phyloP scores from a whole-genome alignment of 208 protist genomes.

The Acanthamoeba triangularis region DNA sequence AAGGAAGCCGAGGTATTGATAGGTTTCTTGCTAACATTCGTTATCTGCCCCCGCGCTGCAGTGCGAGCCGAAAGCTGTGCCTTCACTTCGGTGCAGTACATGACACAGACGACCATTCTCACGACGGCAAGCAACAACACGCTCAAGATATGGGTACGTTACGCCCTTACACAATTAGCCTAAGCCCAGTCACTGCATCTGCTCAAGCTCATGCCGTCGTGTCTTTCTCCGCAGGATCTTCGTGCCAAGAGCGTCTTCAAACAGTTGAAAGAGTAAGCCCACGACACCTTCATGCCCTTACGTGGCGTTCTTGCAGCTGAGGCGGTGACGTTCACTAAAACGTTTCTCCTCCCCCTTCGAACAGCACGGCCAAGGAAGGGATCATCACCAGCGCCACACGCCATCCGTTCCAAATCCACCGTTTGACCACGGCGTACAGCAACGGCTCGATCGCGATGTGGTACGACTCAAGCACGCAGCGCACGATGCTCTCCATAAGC shows the following conservation, averaged over 20 bases:
- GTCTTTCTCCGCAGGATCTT: background rate
- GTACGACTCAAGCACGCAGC: background rate
- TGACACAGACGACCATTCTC: constrained; percentile 1
- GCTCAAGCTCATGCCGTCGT: background rate
- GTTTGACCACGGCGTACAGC: constrained; percentile 34
- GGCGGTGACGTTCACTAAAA: background rate
- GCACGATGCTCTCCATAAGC: too few relatives aligned
- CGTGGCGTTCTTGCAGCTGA: background rate
- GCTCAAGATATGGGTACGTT: constrained; percentile 19
- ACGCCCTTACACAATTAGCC: too few relatives aligned
- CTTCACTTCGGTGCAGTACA: constrained; percentile 17
- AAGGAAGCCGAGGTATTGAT: too few relatives aligned
- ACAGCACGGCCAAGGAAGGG: background rate
- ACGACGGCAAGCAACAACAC: constrained; percentile 42
- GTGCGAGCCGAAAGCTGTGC: constrained; percentile 21
- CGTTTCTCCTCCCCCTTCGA: background rate
- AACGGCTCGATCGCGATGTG: background rate
- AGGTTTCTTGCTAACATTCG: too few relatives aligned
- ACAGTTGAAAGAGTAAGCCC: background rate
- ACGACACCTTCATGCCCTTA: background rate
- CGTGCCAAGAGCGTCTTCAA: background rate
- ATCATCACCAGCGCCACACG: constrained; percentile 10
- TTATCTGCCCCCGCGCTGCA: background rate
- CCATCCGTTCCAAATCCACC: constrained; percentile 28
- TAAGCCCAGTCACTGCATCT: too few relatives aligned